Conservation (phyloP, 192 early-diverging fungal species). For the Gigaspora rosea region DNA sequence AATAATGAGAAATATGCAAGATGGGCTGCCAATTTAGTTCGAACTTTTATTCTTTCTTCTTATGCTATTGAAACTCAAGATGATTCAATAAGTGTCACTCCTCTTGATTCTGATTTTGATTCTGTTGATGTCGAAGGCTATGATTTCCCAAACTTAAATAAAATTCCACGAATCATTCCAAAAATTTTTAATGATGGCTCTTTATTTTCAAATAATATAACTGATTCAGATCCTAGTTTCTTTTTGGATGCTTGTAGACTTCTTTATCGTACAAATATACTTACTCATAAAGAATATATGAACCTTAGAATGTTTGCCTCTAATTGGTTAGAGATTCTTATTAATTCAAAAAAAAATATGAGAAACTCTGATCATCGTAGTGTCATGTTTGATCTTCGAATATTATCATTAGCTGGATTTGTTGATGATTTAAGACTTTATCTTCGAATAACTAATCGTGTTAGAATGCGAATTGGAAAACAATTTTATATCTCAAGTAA, state of each 20-base stretch:
- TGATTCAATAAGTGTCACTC: constrained; percentile 5
- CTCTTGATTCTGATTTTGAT: constrained; percentile 22
- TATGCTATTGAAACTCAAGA: constrained; percentile 50
- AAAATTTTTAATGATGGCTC: constrained; percentile 30
- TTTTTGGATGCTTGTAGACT: constrained; percentile 58
- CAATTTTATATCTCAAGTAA: constrained; percentile 50
- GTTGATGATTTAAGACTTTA: constrained; percentile 58
- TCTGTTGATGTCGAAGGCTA: constrained; percentile 62
- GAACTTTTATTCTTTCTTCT: constrained; percentile 50
- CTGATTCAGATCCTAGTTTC: constrained; percentile 49
- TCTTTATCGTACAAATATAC: constrained; percentile 47
- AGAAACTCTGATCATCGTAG: constrained; percentile 57
- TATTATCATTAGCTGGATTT: constrained; percentile 54
- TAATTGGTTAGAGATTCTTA: constrained; percentile 52
- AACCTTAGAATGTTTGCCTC: constrained; percentile 54
- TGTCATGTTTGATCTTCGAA: constrained; percentile 57
- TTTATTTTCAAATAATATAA: constrained; percentile 41
- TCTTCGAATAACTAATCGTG: constrained; percentile 56
- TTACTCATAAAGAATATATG: constrained; percentile 62
- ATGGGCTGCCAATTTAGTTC: constrained; percentile 57
- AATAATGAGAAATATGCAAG: constrained; percentile 54
- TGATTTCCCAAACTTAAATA: constrained; percentile 56
- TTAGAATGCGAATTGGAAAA: constrained; percentile 63
- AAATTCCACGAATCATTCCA: constrained; percentile 51
- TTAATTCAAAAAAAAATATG: constrained; percentile 56